phyloP scores from a whole-genome alignment of 441 rosid species.

The Hura crepitans region DNA sequence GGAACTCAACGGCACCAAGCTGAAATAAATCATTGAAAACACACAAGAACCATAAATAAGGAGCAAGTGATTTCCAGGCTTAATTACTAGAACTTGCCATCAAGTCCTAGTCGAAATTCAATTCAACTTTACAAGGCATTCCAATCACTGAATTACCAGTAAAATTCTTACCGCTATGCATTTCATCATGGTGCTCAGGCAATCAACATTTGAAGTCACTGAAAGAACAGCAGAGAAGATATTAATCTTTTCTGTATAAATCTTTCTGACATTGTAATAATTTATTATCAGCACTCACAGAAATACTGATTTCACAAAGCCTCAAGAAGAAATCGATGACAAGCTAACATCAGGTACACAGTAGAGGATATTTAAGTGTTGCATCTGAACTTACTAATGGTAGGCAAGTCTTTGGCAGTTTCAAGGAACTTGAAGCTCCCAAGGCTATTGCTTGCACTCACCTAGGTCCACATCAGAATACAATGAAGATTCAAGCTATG shows the following conservation, averaged over 20 bases:
- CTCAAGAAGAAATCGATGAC: neutral
- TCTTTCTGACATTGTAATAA: neutral
- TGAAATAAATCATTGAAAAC: constrained; percentile 40
- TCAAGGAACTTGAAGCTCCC: constrained; percentile 78
- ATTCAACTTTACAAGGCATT: neutral
- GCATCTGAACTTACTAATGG: constrained; percentile 59
- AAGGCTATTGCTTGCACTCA: constrained; percentile 35
- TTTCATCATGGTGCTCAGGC: constrained; percentile 84
- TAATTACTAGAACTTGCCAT: neutral
- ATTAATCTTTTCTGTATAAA: neutral
- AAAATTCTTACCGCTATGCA: constrained; percentile 79
- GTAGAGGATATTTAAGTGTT: neutral
- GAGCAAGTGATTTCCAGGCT: neutral
- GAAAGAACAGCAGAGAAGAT: constrained; percentile 31
- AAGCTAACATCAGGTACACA: neutral
- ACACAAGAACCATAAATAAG: neutral
- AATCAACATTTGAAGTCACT: constrained; percentile 77
- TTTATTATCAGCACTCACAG: neutral
- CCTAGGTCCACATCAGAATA: constrained; percentile 37
- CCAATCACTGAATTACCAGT: neutral
- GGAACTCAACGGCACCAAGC: constrained; percentile 98
- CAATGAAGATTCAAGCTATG: neutral
- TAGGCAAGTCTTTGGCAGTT: constrained; percentile 75
- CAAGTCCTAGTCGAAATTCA: neutral
- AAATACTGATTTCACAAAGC: neutral